Evolutionary conservation across 441 rosid species (phyloP), one percentile per base, ranked within the genome.

Genomic region (Gossypium gossypioides): DNA sequence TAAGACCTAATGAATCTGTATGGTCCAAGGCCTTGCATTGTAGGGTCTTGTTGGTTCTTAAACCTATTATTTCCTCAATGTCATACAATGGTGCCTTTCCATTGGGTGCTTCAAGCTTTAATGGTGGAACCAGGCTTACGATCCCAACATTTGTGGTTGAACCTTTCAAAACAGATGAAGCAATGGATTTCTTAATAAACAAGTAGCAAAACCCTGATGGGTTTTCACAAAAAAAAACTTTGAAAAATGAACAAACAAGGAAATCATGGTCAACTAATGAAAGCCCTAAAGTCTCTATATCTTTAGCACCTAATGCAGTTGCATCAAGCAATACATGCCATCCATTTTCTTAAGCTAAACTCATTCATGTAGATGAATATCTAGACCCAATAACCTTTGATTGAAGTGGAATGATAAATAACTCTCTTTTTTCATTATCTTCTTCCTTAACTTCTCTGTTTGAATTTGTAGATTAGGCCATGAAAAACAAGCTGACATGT

Each of bases 251-350:
- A 72, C 88, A 91, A 22, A 89, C 69, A 2, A 93, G 75, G 66
- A 93, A 90, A 74, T 93, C 93, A 3, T 95, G 95, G 44, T 79
- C 80, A 73, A 90, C 85, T n/a, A 93, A 77, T 65, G 93, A 89
- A 3, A 93, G 91, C 4, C 97, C 95, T 32, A 93, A 73, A 24
- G 96, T 89, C 16, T 87, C 93, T 95, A 93, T 93, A 52, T 91
- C 89, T 75, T 91, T 93, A 2, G 91, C 81, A 12, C 91, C 88
- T 71, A 90, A 74, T 54, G 89, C 88, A 72, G 83, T 85, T 0
- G 95, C 93, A 63, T 93, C 96, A 44, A 93, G 86, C 83, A 93
- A 61, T 3, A 89, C 92, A 29, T 91, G 89, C 97, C 98, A 93
- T 3, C 93, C 92, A 71, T 87, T 86, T 79, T 89, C 95, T 32